These are phyloP conservation scores for Phlyctochytrium arcticum DNA, from an alignment of 192 early-diverging fungal species.

Conservation along the genomic window DNA sequence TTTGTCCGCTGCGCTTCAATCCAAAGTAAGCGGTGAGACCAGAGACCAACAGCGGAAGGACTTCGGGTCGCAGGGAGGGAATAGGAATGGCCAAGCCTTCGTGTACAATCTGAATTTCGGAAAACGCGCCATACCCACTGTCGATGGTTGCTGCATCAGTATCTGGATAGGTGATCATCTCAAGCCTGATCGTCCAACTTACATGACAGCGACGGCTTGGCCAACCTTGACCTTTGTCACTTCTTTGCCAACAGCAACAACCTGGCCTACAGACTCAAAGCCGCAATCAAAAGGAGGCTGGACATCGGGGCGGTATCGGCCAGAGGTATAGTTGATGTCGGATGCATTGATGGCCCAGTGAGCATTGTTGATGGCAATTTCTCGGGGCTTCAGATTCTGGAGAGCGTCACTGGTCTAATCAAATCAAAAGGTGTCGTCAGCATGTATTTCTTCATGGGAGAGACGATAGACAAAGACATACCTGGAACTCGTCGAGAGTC, in stretches of 20 bases:
- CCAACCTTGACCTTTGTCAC: slow-evolving; percentile 28
- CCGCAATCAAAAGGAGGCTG: slow-evolving; percentile 59
- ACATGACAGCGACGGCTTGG: slow-evolving; percentile 35
- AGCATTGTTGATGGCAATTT: slow-evolving; percentile 38
- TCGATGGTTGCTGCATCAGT: background rate
- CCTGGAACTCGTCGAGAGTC: slow-evolving; percentile 20
- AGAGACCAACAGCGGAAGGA: slow-evolving; percentile 43
- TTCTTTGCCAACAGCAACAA: slow-evolving; percentile 42
- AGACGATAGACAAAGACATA: no score
- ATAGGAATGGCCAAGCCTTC: slow-evolving; percentile 29
- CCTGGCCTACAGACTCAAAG: slow-evolving; percentile 52
- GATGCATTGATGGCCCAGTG: slow-evolving; percentile 56
- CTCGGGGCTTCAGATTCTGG: background rate
- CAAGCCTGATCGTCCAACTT: no score
- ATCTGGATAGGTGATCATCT: no score
- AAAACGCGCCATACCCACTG: slow-evolving; percentile 27
- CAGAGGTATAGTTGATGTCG: slow-evolving; percentile 56
- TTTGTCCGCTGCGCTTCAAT: slow-evolving; percentile 41
- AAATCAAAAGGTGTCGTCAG: background rate
- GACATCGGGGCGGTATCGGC: slow-evolving; percentile 45
- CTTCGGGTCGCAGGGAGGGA: slow-evolving; percentile 15
- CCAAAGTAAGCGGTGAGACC: slow-evolving; percentile 54
- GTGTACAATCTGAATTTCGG: slow-evolving; percentile 41
- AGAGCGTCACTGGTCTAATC: background rate
- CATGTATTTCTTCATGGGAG: no score